These are phyloP conservation scores for Wickerhamiella infanticola DNA, from an alignment of 1,139 yeast species.

Conservation along the genomic window DNA sequence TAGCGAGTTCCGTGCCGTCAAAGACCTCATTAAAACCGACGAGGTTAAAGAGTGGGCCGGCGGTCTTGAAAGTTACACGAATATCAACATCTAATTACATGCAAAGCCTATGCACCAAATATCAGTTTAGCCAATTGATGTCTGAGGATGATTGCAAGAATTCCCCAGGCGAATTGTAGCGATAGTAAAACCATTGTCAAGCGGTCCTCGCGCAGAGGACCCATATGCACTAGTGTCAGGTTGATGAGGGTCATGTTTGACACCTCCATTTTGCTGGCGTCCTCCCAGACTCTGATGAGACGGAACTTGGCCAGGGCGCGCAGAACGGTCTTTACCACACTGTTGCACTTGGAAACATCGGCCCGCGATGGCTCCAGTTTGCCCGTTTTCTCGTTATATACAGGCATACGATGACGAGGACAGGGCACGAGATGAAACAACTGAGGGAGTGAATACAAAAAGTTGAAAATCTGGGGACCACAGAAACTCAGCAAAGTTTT, in stretches of 20 bases:
- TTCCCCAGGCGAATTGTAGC: constrained; percentile 51
- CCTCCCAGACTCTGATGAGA: constrained; percentile 34
- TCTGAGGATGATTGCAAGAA: constrained; percentile 51
- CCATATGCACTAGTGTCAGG: constrained; percentile 65
- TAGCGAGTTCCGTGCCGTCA: constrained; percentile 53
- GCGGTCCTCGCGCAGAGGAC: constrained; percentile 75
- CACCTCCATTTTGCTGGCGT: constrained; percentile 29
- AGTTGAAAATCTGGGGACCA: constrained; percentile 81
- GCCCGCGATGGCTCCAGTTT: constrained; percentile 64
- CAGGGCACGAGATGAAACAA: constrained; percentile 74
- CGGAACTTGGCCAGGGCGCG: constrained; percentile 29
- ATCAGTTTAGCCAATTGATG: constrained; percentile 77
- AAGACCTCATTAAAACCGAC: constrained; percentile 47
- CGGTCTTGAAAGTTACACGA: constrained; percentile 7
- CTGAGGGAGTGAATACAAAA: constrained; percentile 81
- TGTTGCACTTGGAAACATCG: constrained; percentile 21
- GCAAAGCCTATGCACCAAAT: constrained; percentile 25
- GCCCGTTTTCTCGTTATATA: constrained; percentile 50
- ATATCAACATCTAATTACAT: background rate
- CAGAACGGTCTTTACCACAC: constrained; percentile 22
- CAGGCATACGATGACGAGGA: constrained; percentile 89
- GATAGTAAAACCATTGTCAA: constrained; percentile 45
- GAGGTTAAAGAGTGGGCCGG: constrained; percentile 63
- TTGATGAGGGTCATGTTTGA: constrained; percentile 84
- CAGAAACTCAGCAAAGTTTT: constrained; percentile 77